Base-by-base conservation (phyloP, 2,329 filamentous ascomycete genomes). In the Apiospora pterosperma region DNA sequence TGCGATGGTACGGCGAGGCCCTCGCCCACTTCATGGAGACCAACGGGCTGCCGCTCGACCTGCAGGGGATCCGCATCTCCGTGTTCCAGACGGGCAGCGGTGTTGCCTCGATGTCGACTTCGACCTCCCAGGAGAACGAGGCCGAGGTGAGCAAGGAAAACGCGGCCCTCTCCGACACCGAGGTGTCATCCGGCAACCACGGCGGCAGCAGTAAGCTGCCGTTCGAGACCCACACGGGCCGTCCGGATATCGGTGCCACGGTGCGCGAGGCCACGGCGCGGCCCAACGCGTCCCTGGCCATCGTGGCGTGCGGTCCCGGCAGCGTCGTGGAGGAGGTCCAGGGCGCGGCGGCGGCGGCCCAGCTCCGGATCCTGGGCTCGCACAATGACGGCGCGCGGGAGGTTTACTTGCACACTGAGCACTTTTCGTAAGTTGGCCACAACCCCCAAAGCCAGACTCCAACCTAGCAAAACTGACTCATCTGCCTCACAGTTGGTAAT, bases 381-480 rank as follows among this genome's bases (percentile, higher is more conserved):
- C 3, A 68, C 0, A 64, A 66, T 2, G 31, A 67, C 19, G 68
- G 71, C 4, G 71, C 71, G 10, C 64, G 67, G 12, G 73, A 74
- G 62, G 71, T 74, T 16, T 74, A 74, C 55, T 58, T 74, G 28
- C 70, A 74, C 58, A 70, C 69, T 0, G 72, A 74, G 44, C 36
- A 70, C 34, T 73, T 75, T 62, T 70, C 69, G 71, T 72, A 66
- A 72, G 71, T 69, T 48, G 8, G 1, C 25, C 16, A 5, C 5
- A 5, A 5, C 19, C 8, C 25, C 7, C 16, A 11, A 4, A 11
- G 3, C 8, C 16, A 34, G 48, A 34, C 0, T 34, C 12, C 7
- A 7, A 4, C 2, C 4, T 31, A 8, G 1, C 3, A 6, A 52
- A 34, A 5, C 48, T 55, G 21, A 55, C 28, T 16, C n/a, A 5